Evolutionary conservation across 2,329 filamentous ascomycete genomes (phyloP).

Genomic region (Colletotrichum sp.): DNA sequence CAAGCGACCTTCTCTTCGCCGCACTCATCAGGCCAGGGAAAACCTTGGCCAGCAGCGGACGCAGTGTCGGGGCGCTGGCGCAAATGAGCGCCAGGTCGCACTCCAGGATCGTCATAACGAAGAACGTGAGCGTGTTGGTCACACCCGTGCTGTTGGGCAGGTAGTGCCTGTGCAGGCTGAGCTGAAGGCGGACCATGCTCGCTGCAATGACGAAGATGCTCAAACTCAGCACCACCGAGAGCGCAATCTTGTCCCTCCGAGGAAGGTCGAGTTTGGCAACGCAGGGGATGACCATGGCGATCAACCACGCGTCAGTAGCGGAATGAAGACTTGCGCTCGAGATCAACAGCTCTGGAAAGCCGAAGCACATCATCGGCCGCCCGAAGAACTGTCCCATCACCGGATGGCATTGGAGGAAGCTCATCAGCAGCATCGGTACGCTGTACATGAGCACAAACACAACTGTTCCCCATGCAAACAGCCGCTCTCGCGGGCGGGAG

Average conservation of each 20-base stretch:
- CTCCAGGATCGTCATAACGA: slow-evolving; percentile 40
- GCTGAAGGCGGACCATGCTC: slow-evolving; percentile 35
- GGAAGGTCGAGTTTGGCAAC: slow-evolving; percentile 41
- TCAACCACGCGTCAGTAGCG: slow-evolving; percentile 48
- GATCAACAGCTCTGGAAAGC: slow-evolving; percentile 46
- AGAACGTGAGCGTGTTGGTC: slow-evolving; percentile 33
- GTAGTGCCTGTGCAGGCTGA: slow-evolving; percentile 31
- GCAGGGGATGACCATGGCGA: slow-evolving; percentile 46
- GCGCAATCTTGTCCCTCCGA: slow-evolving; percentile 46
- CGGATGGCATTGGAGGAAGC: slow-evolving; percentile 48
- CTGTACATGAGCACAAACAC: slow-evolving; percentile 37
- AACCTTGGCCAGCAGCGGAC: slow-evolving; percentile 31
- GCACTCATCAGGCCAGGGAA: slow-evolving; percentile 28
- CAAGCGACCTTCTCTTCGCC: slow-evolving; percentile 8
- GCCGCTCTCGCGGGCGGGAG: slow-evolving; percentile 34
- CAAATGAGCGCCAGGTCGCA: slow-evolving; percentile 39
- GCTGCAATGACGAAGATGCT: slow-evolving; percentile 44
- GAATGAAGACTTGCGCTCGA: slow-evolving; percentile 50
- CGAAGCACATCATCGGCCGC: slow-evolving; percentile 38
- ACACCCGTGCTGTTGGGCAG: slow-evolving; percentile 21
- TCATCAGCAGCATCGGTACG: slow-evolving; percentile 38
- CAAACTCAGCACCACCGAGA: slow-evolving; percentile 48
- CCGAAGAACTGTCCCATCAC: slow-evolving; percentile 40
- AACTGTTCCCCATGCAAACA: slow-evolving; percentile 36
- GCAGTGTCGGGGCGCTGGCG: slow-evolving; percentile 36